A percentile compares a stretch with the other conserved stretches of the same genome.
These are phyloP conservation scores for Pyricularia sp. DNA, from an alignment of 2,329 filamentous ascomycete genomes.

Conservation along the genomic window DNA sequence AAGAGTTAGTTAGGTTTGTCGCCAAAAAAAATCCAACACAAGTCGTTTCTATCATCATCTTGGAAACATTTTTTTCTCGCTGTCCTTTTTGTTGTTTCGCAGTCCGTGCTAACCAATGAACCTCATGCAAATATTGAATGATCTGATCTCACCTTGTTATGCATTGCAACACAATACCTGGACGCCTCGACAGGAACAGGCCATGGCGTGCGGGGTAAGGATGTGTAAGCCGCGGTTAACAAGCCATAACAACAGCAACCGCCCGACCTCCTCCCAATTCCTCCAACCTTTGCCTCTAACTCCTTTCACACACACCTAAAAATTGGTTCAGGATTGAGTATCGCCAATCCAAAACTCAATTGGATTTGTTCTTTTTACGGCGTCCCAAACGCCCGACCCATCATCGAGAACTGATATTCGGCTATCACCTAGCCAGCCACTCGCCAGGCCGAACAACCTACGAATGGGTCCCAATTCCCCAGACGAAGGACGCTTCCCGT, in stretches of 20 bases:
- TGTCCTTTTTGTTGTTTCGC: background rate
- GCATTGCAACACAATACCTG: background rate
- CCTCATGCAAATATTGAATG: background rate
- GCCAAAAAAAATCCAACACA: background rate
- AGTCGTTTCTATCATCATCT: background rate
- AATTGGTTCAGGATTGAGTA: background rate
- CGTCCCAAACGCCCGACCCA: background rate
- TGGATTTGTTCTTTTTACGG: background rate
- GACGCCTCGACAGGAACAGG: background rate
- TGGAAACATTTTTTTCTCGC: too few relatives aligned
- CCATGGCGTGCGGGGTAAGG: background rate
- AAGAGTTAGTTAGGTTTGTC: background rate
- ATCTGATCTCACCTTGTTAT: background rate
- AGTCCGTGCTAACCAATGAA: background rate
- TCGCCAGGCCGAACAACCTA: background rate
- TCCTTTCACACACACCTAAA: background rate
- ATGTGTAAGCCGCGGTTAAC: background rate
- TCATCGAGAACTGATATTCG: background rate
- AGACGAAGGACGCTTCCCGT: background rate
- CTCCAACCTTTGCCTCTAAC: background rate
- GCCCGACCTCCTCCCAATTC: background rate
- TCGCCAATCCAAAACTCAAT: background rate
- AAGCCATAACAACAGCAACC: background rate
- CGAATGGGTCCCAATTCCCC: slow-evolving; percentile 1
- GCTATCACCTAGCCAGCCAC: background rate